Percentiles rank a stretch among this genome's conserved stretches.
phyloP scores from a whole-genome alignment of 768 basidiomycete species.

The Lactifluus volemus region DNA sequence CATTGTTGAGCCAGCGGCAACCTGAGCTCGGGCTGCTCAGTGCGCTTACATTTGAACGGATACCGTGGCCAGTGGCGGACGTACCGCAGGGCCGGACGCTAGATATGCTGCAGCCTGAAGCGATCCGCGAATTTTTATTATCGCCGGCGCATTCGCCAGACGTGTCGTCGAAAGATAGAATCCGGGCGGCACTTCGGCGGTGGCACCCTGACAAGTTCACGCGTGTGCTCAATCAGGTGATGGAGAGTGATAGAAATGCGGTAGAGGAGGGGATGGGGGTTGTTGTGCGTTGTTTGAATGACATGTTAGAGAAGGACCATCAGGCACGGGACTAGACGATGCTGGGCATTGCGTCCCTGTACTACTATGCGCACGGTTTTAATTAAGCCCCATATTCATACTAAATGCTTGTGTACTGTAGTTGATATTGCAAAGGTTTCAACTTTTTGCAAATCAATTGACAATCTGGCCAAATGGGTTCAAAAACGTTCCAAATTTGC shows the following conservation, averaged over 20 bases:
- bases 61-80: slow-evolving; percentile 62
- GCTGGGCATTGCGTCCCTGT: slow-evolving; percentile 6
- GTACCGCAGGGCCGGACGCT: slow-evolving; percentile 31
- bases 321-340: background rate
- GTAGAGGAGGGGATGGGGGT: slow-evolving; percentile 59
- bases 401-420: background rate
- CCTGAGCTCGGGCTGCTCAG: slow-evolving; percentile 43
- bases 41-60: slow-evolving; percentile 45
- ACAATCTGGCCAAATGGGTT: background rate
- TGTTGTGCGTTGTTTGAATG: slow-evolving; percentile 40
- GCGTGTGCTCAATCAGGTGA: slow-evolving; percentile 44
- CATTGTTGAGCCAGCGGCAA: slow-evolving; percentile 49
- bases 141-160: slow-evolving; percentile 52
- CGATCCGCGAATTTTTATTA: slow-evolving; percentile 51
- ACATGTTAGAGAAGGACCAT: slow-evolving; percentile 14
- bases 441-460: background rate
- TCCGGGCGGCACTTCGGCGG: slow-evolving; percentile 56
- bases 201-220: slow-evolving; percentile 81
- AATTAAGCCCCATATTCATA: background rate
- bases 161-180: slow-evolving; percentile 53
- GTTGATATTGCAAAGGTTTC: background rate
- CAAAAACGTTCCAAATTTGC: background rate
- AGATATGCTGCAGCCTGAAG: slow-evolving; percentile 41
- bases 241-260: slow-evolving; percentile 38
- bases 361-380: background rate